Evolutionary conservation across 148 eudicot genomes (phyloP).

Genomic region (Limonium bicolor): DNA sequence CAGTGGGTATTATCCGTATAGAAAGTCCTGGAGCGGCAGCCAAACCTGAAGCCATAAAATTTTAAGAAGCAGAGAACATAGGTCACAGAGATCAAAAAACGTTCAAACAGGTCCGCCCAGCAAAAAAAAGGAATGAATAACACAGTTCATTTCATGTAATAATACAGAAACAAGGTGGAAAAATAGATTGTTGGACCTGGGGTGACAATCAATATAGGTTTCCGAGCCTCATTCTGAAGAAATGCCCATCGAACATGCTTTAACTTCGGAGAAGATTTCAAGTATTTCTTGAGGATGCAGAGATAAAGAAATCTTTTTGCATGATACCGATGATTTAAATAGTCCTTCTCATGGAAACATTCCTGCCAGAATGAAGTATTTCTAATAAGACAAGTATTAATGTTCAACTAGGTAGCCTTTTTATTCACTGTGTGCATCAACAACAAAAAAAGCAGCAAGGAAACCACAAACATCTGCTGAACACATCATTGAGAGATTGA

Average conservation of each 20-base stretch:
- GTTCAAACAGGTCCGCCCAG: too few relatives aligned
- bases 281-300: slow-evolving; percentile 59
- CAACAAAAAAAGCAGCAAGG: too few relatives aligned
- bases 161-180: neutral
- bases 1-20: slow-evolving; percentile 66
- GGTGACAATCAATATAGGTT: slow-evolving; percentile 59
- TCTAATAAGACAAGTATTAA: too few relatives aligned
- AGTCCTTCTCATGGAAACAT: slow-evolving; percentile 89
- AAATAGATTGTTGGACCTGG: slow-evolving; percentile 37
- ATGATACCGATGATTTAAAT: slow-evolving; percentile 80
- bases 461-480: too few relatives aligned
- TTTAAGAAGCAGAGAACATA: too few relatives aligned
- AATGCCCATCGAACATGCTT: slow-evolving; percentile 52
- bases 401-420: too few relatives aligned
- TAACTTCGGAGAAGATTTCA: slow-evolving; percentile 30
- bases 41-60: slow-evolving; percentile 26
- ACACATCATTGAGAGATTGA: too few relatives aligned
- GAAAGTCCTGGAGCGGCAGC: slow-evolving; percentile 25
- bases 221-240: slow-evolving; percentile 85
- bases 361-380: slow-evolving; percentile 28
- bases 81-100: too few relatives aligned
- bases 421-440: too few relatives aligned
- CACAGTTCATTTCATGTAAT: too few relatives aligned
- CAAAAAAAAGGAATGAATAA: too few relatives aligned
- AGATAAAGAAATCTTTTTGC: slow-evolving; percentile 94